phyloP scores from a whole-genome alignment of 306 rosid genomes.

The Casuarina glauca region DNA sequence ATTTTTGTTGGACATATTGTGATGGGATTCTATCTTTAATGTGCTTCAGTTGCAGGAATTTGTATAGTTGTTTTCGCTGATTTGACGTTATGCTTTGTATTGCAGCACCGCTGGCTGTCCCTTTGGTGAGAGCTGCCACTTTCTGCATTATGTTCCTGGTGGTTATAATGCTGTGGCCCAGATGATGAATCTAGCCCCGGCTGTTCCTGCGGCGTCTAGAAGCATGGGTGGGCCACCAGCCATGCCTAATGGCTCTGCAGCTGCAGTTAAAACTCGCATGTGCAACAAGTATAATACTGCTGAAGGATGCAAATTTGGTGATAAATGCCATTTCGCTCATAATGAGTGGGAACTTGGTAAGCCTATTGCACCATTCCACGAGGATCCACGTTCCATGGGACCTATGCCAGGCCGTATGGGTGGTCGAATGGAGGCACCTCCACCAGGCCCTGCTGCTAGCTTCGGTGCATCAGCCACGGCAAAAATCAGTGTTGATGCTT shows the following conservation, averaged over 20 bases:
- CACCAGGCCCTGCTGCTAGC: conserved; percentile 57
- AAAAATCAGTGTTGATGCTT: conserved; percentile 91
- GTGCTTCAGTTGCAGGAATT: not conserved
- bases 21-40: not conserved
- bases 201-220: conserved; percentile 60
- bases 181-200: conserved; percentile 80
- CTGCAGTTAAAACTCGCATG: conserved; percentile 66
- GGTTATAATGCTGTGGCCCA: conserved; percentile 93
- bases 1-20: not conserved
- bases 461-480: conserved; percentile 96
- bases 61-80: conserved; percentile 12
- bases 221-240: conserved; percentile 48
- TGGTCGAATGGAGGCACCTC: conserved; percentile 64
- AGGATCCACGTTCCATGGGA: conserved; percentile 60
- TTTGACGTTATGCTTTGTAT: conserved; percentile 38
- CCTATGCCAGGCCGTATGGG: conserved; percentile 48
- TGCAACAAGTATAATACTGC: conserved; percentile 77
- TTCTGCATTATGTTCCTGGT: conserved; percentile 89
- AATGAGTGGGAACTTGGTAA: conserved; percentile 97
- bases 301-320: conserved; percentile 98
- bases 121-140: conserved; percentile 94
- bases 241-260: conserved; percentile 57
- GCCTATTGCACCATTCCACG: conserved; percentile 52
- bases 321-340: conserved; percentile 92
- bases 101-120: conserved; percentile 97